Evolutionary conservation across 768 basidiomycete species (phyloP), one percentile per base, ranked within the genome.

Genomic region (Suillus tomentosus): DNA sequence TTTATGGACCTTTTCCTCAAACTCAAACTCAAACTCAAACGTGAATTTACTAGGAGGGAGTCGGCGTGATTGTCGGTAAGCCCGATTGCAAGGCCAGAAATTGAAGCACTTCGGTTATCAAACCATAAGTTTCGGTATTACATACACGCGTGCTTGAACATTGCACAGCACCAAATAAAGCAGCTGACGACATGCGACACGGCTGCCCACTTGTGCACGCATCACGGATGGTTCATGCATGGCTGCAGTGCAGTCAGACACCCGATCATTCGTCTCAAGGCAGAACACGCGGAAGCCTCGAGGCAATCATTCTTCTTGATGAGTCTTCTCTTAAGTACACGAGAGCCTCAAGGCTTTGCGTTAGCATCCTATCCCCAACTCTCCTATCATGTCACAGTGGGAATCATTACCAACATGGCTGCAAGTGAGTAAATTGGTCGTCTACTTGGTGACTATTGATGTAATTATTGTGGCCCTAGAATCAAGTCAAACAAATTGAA

Each of bases 351-450:
- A 54, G 53, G 53, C 19, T 34, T 5, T 54, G 53, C 31, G 19
- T 54, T 31, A 54, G 31, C 19, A 54, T 54, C 51, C 31, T 53
- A 19, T 53, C 17, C 17, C 17, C 31, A 53, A 9, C 51, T 34
- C 31, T 54, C 31, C 53, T 54, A 34, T 54, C 53, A 54, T 54
- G 53, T 54, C 53, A 34, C 53, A 54, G 31, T 54, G 53, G 53
- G 31, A 54, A n/a, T 54, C 53, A 19, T 34, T 54, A n/a, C 53
- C 53, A n/a, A 34, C 53, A 34, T 54, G 53, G 53, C 31, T 54
- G 11, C 53, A 54, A n/a, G 53, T 54, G 31, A 53, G 51, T 34
- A 17, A 31, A 53, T 19, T 6, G 27, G 51, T 19, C 10, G 51
- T 53, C 2, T 31, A 9, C 9, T 11, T 19, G 27, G 4, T 53